phyloP scores from a whole-genome alignment of 106 monocot species.

The Acorus calamus region DNA sequence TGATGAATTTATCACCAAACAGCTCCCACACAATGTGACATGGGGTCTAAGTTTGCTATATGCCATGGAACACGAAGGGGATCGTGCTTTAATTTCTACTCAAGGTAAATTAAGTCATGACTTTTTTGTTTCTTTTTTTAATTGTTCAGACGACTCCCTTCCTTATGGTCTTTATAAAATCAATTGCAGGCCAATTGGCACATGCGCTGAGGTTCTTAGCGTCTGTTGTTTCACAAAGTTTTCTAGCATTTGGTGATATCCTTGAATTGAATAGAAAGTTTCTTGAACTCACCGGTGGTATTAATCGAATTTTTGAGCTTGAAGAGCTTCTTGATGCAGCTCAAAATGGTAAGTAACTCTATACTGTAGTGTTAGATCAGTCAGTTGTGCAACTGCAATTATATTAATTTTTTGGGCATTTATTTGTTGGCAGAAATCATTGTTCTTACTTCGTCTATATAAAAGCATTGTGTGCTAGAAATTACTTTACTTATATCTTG shows the following conservation, averaged over 20 bases:
- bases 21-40: slow-evolving; percentile 95
- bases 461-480: too few species aligned
- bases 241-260: slow-evolving; percentile 97
- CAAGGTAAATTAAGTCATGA: slow-evolving; percentile 50
- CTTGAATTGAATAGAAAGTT: slow-evolving; percentile 90
- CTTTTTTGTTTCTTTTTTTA: neutral
- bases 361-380: neutral
- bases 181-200: slow-evolving; percentile 70
- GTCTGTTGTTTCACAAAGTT: slow-evolving; percentile 95
- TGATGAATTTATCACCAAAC: slow-evolving; percentile 94
- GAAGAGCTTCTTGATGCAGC: slow-evolving; percentile 87
- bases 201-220: slow-evolving; percentile 95
- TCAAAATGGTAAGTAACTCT: slow-evolving; percentile 50
- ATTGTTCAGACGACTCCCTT: neutral
- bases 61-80: slow-evolving; percentile 91
- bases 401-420: neutral
- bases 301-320: slow-evolving; percentile 90
- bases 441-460: too few species aligned
- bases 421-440: too few species aligned
- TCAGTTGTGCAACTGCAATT: neutral
- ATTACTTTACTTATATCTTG: too few species aligned
- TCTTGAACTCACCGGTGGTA: slow-evolving; percentile 91
- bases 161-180: slow-evolving; percentile 1
- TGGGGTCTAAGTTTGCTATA: slow-evolving; percentile 97
- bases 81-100: slow-evolving; percentile 71